Evolutionary conservation across 805 yeast genomes (phyloP).

Genomic region (Ogataea methylovora): DNA sequence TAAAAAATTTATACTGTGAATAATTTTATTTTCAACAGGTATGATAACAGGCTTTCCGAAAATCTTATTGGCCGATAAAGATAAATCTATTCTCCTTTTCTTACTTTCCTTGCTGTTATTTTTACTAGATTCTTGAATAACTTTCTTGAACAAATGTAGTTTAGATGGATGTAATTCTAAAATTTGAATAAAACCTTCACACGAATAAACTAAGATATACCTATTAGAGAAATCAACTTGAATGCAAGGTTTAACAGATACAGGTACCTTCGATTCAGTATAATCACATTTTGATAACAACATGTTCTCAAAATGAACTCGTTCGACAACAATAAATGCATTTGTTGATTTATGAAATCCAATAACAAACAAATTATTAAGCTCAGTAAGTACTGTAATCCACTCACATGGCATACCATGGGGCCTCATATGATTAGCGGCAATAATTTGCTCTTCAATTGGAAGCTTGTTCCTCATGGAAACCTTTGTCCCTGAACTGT

Average conservation of each 20-base stretch:
- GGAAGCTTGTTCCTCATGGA: background rate
- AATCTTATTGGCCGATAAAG: constrained; percentile 7
- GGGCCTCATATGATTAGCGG: constrained; percentile 12
- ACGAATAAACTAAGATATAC: constrained; percentile 13
- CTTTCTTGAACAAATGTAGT: constrained; percentile 8
- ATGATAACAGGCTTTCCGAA: constrained; percentile 11
- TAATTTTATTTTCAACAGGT: constrained; percentile 8
- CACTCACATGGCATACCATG: constrained; percentile 11
- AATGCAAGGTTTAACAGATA: constrained; percentile 11
- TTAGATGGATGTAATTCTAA: constrained; percentile 16
- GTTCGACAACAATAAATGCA: constrained; percentile 10
- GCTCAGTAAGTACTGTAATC: constrained; percentile 17
- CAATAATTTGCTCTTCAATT: constrained; percentile 6
- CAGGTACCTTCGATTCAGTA: background rate
- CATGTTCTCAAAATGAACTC: constrained; percentile 8
- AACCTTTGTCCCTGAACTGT: too few relatives aligned
- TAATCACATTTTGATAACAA: background rate
- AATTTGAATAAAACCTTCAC: constrained; percentile 11
- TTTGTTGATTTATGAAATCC: constrained; percentile 6
- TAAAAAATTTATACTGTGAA: constrained; percentile 9
- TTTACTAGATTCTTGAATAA: constrained; percentile 3
- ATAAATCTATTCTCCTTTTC: constrained; percentile 7
- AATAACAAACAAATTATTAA: constrained; percentile 12
- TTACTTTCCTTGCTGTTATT: background rate
- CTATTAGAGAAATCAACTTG: constrained; percentile 14